Evolutionary conservation across 495 filamentous ascomycete genomes (phyloP).

Genomic region (Talaromyces adpressus): DNA sequence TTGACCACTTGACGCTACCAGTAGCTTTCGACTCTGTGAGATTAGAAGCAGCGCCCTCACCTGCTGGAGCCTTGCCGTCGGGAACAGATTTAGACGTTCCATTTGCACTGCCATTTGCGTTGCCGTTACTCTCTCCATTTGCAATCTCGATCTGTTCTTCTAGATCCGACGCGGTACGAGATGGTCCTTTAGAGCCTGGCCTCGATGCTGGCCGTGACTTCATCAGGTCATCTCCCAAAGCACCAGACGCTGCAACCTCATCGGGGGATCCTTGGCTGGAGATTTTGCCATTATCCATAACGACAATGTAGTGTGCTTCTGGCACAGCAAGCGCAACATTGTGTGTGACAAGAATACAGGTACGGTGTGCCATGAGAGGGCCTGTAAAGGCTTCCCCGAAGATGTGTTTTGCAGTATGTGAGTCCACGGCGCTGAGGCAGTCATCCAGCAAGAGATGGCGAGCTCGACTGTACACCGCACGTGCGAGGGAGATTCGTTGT

Average conservation of each 20-base stretch:
- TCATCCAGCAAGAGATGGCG: constrained; percentile 89
- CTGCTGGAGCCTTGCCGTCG: constrained; percentile 28
- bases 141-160: constrained; percentile 23
- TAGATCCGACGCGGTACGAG: constrained; percentile 60
- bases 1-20: constrained; percentile 79
- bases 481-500: constrained; percentile 90
- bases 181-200: constrained; percentile 58
- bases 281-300: constrained; percentile 81
- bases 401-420: constrained; percentile 97
- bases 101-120: constrained; percentile 29
- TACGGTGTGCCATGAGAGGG: constrained; percentile 79
- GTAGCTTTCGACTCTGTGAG: constrained; percentile 67
- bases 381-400: constrained; percentile 89
- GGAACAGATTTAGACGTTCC: constrained; percentile 18
- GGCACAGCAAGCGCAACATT: constrained; percentile 83
- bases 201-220: constrained; percentile 66
- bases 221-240: constrained; percentile 73
- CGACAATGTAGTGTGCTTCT: constrained; percentile 68
- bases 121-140: constrained; percentile 19
- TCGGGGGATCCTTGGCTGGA: constrained; percentile 66
- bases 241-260: constrained; percentile 74
- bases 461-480: constrained; percentile 88
- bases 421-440: constrained; percentile 96
- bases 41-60: constrained; percentile 44
- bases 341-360: constrained; percentile 96